Evolutionary conservation across 2,329 filamentous ascomycete genomes (phyloP), one percentile per base, ranked within the genome.

Genomic region (Fusarium nodosum): DNA sequence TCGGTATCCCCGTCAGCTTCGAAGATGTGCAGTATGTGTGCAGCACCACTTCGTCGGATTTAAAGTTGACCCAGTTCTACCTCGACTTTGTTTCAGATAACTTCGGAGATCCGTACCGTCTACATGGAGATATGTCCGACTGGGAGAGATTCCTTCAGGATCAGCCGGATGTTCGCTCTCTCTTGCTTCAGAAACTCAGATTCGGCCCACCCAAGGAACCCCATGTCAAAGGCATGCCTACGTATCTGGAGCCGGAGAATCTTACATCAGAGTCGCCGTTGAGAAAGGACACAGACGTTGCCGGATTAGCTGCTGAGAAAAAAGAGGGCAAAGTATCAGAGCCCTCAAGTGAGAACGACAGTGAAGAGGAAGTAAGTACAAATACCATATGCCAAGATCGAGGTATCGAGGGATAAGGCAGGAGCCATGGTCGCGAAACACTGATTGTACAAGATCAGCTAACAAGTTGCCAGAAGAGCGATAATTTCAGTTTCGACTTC

Each of bases 161-260:
- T 3, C 4, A 57, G 4, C 3, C 33, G 9, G 10, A 33, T 11
- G 28, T 31, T 38, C 56, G 41, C 13, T 18, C 26, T 4, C 6
- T 0, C 2, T 15, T 60, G 4, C 22, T 57, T 2, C 12, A 31
- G 1, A 46, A 20, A 11, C 30, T 57, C 1, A 28, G 56, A 33
- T 12, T 51, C 13, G 22, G 7, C 4, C 13, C 7, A 1, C 18
- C 24, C 5, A 7, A 1, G 24, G 0, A 13, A 9, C 1, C 13
- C 4, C 33, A 16, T 4, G 7, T 4, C 2, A 52, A 30, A 15
- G 2, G 15, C 2, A 0, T 52, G 1, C 10, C 6, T 5, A 3
- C 22, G 7, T 52, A 52, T 3, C 3, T 7, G 2, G 8, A 18
- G 24, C 13, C 20, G 3, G 20, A 24, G 7, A 5, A 15, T 3